Evolutionary conservation across 1,284 basidiomycete species (phyloP).

Genomic region (Rhodotorula sp.): DNA sequence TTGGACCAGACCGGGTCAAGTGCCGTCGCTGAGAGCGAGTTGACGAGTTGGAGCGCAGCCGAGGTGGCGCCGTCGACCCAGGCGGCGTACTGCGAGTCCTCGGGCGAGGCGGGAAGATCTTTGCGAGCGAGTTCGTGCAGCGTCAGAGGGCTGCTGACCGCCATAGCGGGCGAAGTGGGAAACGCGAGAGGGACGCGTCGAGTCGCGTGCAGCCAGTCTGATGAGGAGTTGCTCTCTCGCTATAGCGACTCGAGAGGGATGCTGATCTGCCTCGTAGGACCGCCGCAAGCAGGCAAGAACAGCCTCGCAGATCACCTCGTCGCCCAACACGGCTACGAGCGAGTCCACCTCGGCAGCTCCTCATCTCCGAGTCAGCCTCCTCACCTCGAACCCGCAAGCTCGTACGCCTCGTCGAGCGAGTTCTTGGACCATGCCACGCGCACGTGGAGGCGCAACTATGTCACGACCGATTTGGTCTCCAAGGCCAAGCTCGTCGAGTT

Average conservation of each 20-base stretch:
- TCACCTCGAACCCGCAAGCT: slow-evolving; percentile 26
- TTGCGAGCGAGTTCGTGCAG: background rate
- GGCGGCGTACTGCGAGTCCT: background rate
- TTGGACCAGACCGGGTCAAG: background rate
- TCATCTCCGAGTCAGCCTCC: background rate
- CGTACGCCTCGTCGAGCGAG: slow-evolving; percentile 59
- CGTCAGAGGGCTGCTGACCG: background rate
- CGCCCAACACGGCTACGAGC: slow-evolving; percentile 53
- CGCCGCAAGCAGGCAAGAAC: slow-evolving; percentile 76
- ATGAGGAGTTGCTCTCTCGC: background rate
- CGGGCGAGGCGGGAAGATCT: background rate
- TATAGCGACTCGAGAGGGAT: slow-evolving; percentile 45
- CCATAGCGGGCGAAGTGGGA: background rate
- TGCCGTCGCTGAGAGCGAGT: background rate
- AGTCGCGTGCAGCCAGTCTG: too few species aligned
- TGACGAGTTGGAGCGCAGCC: background rate
- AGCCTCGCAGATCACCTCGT: slow-evolving; percentile 72
- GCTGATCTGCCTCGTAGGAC: slow-evolving; percentile 87
- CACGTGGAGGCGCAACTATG: slow-evolving; percentile 77
- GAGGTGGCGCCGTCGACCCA: background rate
- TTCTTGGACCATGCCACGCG: slow-evolving; percentile 76
- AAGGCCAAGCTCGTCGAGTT: slow-evolving; percentile 65
- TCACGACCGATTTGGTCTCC: slow-evolving; percentile 71
- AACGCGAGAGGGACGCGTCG: background rate
- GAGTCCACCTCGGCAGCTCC: slow-evolving; percentile 44